Percentiles rank a stretch among this genome's conserved stretches.
phyloP scores from a whole-genome alignment of 257 asterid species.

The Galeopsis tetrahit region DNA sequence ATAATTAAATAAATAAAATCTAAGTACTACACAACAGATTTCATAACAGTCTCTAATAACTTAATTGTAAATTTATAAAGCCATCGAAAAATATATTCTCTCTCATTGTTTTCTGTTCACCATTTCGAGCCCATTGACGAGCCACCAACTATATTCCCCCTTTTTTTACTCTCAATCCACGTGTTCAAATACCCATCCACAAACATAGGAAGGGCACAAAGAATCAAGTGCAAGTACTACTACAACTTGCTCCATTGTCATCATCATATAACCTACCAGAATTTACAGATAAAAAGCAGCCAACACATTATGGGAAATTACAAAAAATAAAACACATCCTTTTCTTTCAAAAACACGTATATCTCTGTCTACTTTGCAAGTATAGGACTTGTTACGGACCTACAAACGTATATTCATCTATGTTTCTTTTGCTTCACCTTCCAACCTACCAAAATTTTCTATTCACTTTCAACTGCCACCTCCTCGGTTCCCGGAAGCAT shows the following conservation, averaged over 20 bases:
- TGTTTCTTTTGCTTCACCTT: background rate
- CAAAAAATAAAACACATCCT: background rate
- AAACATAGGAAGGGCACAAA: constrained; percentile 14
- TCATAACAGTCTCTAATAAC: too few species aligned
- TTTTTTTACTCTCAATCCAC: background rate
- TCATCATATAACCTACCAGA: constrained; percentile 21
- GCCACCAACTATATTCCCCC: too few species aligned
- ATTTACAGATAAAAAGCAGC: constrained; percentile 23
- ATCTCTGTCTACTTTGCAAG: constrained; percentile 23
- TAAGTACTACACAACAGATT: too few species aligned
- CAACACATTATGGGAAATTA: background rate
- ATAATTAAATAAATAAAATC: too few species aligned
- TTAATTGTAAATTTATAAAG: too few species aligned
- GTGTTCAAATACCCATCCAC: background rate
- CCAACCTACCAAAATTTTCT: constrained; percentile 37
- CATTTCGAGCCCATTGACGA: too few species aligned
- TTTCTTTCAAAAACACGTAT: constrained; percentile 8
- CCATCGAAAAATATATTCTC: too few species aligned
- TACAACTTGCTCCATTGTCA: constrained; percentile 4
- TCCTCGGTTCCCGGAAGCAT: constrained; percentile 37
- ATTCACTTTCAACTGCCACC: constrained; percentile 35
- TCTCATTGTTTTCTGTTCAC: too few species aligned
- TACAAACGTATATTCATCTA: constrained; percentile 33
- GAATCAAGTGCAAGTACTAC: constrained; percentile 4
- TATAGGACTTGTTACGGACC: constrained; percentile 33